These are phyloP conservation scores for Phytophthora rubi DNA, from an alignment of 352 stramenopile genomes.

Conservation along the genomic window DNA sequence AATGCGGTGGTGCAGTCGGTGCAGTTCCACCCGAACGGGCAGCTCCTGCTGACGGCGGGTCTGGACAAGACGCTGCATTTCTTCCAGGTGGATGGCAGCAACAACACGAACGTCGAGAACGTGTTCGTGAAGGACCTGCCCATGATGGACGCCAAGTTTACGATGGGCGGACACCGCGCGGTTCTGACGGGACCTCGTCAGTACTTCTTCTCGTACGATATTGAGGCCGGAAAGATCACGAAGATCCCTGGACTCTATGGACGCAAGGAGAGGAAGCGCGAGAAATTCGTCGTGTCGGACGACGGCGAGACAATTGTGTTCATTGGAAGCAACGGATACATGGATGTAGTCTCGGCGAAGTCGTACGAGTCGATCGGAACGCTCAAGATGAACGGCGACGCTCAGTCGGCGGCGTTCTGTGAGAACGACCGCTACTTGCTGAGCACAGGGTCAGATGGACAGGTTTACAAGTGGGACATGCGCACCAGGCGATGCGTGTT, in stretches of 20 bases:
- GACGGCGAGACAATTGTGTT: constrained; percentile 93
- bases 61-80: constrained; percentile 94
- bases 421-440: constrained; percentile 93
- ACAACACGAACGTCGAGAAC: constrained; percentile 90
- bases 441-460: constrained; percentile 94
- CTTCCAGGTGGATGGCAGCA: constrained; percentile 92
- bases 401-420: constrained; percentile 91
- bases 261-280: constrained; percentile 92
- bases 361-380: constrained; percentile 94
- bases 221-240: constrained; percentile 90
- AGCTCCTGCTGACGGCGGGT: constrained; percentile 89
- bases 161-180: constrained; percentile 76
- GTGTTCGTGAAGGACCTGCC: constrained; percentile 92
- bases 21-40: constrained; percentile 90
- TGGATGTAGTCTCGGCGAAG: constrained; percentile 92
- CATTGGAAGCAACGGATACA: constrained; percentile 95
- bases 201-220: constrained; percentile 98
- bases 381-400: constrained; percentile 97
- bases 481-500: constrained; percentile 84
- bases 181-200: constrained; percentile 92
- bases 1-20: constrained; percentile 88
- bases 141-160: constrained; percentile 89
- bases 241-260: constrained; percentile 91
- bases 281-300: constrained; percentile 91
- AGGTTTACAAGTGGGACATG: constrained; percentile 97